These are phyloP conservation scores for Clathrus columnatus DNA, from an alignment of 768 basidiomycete genomes.

Conservation along the genomic window DNA sequence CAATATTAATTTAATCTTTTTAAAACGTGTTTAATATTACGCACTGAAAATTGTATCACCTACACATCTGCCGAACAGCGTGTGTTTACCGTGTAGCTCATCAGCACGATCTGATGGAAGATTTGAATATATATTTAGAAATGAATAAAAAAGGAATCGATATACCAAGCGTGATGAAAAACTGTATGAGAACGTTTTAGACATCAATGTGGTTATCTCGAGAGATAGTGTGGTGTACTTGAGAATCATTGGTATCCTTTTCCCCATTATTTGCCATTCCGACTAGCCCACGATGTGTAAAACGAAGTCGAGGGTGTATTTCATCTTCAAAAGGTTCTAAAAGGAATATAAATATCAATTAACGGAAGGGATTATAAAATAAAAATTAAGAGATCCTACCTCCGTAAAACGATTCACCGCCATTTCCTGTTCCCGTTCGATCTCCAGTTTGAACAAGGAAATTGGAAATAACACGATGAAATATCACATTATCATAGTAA, in stretches of 20 bases:
- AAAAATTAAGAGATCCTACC: constrained; percentile 33
- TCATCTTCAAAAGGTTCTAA: constrained; percentile 91
- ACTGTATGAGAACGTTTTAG: constrained; percentile 22
- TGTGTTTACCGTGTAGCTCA: constrained; percentile 90
- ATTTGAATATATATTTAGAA: neutral
- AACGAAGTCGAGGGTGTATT: constrained; percentile 84
- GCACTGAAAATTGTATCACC: constrained; percentile 87
- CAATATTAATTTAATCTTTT: neutral
- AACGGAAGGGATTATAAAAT: neutral
- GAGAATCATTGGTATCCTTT: constrained; percentile 86
- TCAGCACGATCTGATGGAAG: constrained; percentile 71
- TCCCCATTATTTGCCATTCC: constrained; percentile 89
- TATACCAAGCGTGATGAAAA: constrained; percentile 85
- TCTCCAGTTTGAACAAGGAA: constrained; percentile 97
- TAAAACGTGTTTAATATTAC: constrained; percentile 23
- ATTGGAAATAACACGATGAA: constrained; percentile 86
- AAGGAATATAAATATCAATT: constrained; percentile 17
- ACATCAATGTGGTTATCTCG: neutral
- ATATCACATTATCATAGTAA: constrained; percentile 93
- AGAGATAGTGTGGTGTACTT: constrained; percentile 24
- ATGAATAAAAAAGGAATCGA: neutral
- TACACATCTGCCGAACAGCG: constrained; percentile 82
- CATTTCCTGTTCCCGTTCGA: constrained; percentile 79
- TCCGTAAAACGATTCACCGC: constrained; percentile 94
- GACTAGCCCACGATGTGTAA: constrained; percentile 82